phyloP scores from a whole-genome alignment of 1,284 basidiomycete species.

The Retiboletus flavoniger region DNA sequence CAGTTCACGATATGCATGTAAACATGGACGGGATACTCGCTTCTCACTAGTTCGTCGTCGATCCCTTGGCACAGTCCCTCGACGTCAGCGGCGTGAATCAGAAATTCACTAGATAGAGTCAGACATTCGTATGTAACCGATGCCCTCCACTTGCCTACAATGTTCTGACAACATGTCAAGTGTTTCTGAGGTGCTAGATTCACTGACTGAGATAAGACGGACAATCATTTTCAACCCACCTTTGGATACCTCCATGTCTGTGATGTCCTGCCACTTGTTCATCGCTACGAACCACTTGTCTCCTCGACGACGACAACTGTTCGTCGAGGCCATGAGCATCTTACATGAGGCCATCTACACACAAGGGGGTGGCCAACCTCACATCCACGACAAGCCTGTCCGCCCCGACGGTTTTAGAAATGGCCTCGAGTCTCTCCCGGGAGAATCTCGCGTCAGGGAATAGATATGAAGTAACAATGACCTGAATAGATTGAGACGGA shows the following conservation, averaged over 20 bases:
- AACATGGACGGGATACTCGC: conserved; percentile 46
- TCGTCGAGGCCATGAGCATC: conserved; percentile 3
- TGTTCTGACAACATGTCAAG: conserved; percentile 69
- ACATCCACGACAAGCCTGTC: conserved; percentile 94
- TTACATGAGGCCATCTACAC: not conserved
- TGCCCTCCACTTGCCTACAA: conserved; percentile 61
- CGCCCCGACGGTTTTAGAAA: conserved; percentile 74
- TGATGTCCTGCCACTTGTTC: conserved; percentile 98
- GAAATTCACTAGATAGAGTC: conserved; percentile 70
- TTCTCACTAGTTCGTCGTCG: conserved; percentile 84
- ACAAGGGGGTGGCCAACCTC: conserved; percentile 53
- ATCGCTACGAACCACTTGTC: conserved; percentile 93
- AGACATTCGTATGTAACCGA: conserved; percentile 1
- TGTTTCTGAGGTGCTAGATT: conserved; percentile 50
- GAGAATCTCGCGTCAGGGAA: conserved; percentile 86
- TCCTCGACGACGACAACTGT: conserved; percentile 81
- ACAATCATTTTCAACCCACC: conserved; percentile 42
- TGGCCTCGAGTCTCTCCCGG: conserved; percentile 62
- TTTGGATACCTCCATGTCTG: conserved; percentile 89
- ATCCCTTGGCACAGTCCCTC: conserved; percentile 98
- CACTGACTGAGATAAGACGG: not conserved
- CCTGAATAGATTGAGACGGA: conserved; percentile 46
- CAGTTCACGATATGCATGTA: conserved; percentile 3
- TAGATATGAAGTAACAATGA: conserved; percentile 95
- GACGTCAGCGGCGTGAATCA: conserved; percentile 97